Percentiles rank a stretch among this genome's conserved stretches.
Evolutionary conservation across 1,284 basidiomycete genomes (phyloP).

Genomic region (Rugosomyces carneus): DNA sequence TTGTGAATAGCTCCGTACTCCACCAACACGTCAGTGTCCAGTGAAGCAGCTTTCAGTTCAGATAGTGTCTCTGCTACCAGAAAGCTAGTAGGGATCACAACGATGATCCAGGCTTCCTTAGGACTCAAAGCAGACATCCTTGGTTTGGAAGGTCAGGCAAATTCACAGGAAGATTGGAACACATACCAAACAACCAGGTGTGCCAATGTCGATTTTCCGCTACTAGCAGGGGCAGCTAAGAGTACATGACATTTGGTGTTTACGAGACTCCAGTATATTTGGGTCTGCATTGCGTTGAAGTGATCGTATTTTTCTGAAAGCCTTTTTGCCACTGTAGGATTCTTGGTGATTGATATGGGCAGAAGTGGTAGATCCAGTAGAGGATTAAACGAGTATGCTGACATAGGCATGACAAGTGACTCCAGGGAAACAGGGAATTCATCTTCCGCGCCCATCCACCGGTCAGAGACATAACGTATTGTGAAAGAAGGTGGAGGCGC

Average conservation of each 20-base stretch:
- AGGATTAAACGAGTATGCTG: constrained; percentile 59
- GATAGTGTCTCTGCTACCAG: constrained; percentile 43
- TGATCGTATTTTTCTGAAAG: constrained; percentile 44
- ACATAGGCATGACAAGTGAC: constrained; percentile 70
- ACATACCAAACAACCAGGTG: constrained; percentile 68
- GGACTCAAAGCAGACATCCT: constrained; percentile 46
- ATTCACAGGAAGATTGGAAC: not conserved
- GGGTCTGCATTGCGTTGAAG: constrained; percentile 88
- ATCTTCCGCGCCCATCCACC: constrained; percentile 92
- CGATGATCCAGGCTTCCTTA: constrained; percentile 43
- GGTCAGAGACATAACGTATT: constrained; percentile 83
- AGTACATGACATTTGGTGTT: constrained; percentile 71
- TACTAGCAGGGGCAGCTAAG: constrained; percentile 77
- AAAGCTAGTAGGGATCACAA: constrained; percentile 49
- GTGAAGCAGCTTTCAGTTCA: constrained; percentile 39
- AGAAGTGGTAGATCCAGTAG: constrained; percentile 84
- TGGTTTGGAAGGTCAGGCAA: constrained; percentile 1
- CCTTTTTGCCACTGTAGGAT: constrained; percentile 40
- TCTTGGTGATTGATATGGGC: constrained; percentile 45
- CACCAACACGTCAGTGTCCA: constrained; percentile 37
- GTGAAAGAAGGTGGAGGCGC: constrained; percentile 55
- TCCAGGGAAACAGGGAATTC: constrained; percentile 62
- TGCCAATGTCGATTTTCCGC: constrained; percentile 78
- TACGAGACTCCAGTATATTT: constrained; percentile 80
- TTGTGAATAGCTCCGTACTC: constrained; percentile 33